Percentiles rank a stretch among this genome's conserved stretches.
Conservation (phyloP, 352 stramenopile species). For the Phytophthora crassamura region DNA sequence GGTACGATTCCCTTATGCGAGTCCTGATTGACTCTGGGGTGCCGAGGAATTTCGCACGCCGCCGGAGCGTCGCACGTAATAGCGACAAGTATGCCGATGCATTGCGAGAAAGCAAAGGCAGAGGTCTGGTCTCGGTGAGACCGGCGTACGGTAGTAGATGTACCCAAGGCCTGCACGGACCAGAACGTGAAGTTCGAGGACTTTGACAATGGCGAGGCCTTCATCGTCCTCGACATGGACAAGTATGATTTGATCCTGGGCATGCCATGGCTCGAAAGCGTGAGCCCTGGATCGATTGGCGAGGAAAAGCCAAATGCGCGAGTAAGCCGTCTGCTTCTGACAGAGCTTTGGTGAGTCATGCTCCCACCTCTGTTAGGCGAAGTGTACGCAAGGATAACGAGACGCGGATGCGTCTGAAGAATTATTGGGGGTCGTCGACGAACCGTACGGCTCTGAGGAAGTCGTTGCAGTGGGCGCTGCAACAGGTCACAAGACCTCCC, state of each 20-base stretch:
- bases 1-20: conserved; percentile 10
- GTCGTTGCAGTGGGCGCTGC: no score
- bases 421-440: no score
- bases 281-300: conserved; percentile 26
- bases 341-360: conserved; percentile 19
- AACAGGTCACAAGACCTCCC: no score
- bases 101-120: conserved; percentile 9
- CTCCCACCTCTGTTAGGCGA: background rate
- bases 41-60: conserved; percentile 15
- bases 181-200: conserved; percentile 14
- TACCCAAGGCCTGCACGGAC: conserved; percentile 4
- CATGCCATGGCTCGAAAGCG: conserved; percentile 29
- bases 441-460: no score
- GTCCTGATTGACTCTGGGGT: conserved; percentile 22
- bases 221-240: conserved; percentile 16
- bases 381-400: no score
- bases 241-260: conserved; percentile 33
- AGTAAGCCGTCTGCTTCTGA: conserved; percentile 1
- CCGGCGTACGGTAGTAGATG: background rate
- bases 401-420: no score
- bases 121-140: conserved; percentile 12
- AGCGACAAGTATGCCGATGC: conserved; percentile 9
- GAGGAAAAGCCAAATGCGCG: conserved; percentile 7
- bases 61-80: conserved; percentile 5
- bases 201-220: conserved; percentile 9